A percentile compares a stretch with the other conserved stretches of the same genome.
These are phyloP conservation scores for Pythium periplocum DNA, from an alignment of 352 stramenopile genomes.

Conservation along the genomic window DNA sequence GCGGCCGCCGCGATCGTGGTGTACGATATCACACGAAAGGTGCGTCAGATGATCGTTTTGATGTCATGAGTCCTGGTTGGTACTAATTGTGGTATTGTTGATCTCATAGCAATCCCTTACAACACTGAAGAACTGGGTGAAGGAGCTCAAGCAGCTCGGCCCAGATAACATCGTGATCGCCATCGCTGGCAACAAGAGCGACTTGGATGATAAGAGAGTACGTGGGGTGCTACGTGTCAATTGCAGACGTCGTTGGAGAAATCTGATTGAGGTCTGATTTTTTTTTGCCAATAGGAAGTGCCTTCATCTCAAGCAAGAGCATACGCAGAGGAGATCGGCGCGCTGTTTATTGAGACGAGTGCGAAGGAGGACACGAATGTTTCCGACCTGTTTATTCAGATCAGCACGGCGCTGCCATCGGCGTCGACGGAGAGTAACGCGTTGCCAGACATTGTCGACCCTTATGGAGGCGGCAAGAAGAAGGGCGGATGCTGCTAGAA, in stretches of 20 bases:
- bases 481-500: slow-evolving; percentile 82
- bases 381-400: slow-evolving; percentile 90
- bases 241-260: too few species aligned
- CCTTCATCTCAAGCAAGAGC: slow-evolving; percentile 74
- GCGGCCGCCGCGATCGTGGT: slow-evolving; percentile 96
- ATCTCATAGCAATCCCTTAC: slow-evolving; percentile 80
- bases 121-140: slow-evolving; percentile 94
- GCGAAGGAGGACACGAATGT: slow-evolving; percentile 94
- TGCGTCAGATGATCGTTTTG: slow-evolving; percentile 28
- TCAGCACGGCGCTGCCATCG: slow-evolving; percentile 76
- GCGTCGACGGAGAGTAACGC: slow-evolving; percentile 74
- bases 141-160: slow-evolving; percentile 90
- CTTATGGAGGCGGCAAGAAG: slow-evolving; percentile 79
- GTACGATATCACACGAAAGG: slow-evolving; percentile 97
- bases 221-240: slow-evolving; percentile 5
- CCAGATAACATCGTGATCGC: slow-evolving; percentile 93
- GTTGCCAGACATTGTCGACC: slow-evolving; percentile 81
- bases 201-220: slow-evolving; percentile 85
- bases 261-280: not conserved
- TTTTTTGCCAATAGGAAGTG: slow-evolving; percentile 57
- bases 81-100: slow-evolving; percentile 5
- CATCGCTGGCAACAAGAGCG: slow-evolving; percentile 94
- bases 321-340: slow-evolving; percentile 91
- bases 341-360: slow-evolving; percentile 92
- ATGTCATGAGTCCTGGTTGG: not conserved